Base-by-base conservation (phyloP, 163 green algal genomes). In the Scenedesmus sp. region DNA sequence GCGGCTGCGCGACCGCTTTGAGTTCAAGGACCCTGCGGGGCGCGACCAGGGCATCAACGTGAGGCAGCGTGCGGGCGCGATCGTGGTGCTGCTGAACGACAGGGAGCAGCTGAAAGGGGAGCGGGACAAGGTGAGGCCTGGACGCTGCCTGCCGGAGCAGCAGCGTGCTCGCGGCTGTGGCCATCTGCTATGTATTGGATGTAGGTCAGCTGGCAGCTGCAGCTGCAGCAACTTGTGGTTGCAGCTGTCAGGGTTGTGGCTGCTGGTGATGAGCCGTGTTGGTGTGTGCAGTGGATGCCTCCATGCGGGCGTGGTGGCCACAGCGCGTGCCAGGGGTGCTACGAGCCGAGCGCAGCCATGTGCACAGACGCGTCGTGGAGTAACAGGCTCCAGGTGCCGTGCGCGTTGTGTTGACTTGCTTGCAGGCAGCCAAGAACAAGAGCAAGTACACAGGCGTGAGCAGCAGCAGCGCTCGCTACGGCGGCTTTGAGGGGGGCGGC, bases 401-500 rank as follows among this genome's bases (percentile, higher is more conserved):
- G 30, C 43, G 30, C 12, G 70, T 42, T 80, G 30, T 42, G 43
- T n/a, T 43, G 26, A n/a, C n/a, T 80, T 81, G 72, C 15, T 5
- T 70, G 46, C 80, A 95, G 93, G 94, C 94, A 20, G 61, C 93
- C 10, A 94, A 94, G 72, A 98, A 98, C 72, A 94, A 93, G 37
- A 89, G 88, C 65, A 99, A 99, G 93, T 99, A 98, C 91, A 95
- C 72, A 0, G 97, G 97, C 12, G 93, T 98, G 13, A 97, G 95
- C 0, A 95, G 94, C 12, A 91, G 92, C 37, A 92, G 97, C 35
- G 94, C 95, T 51, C 91, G 95, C 4, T 87, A 53, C 3, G 93
- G 93, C 40, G 93, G 93, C 46, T 90, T 83, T 81, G 93, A 91
- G 35, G 72, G 76, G 40, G 65, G 68, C 80, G 37, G 86, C 80